phyloP scores from a whole-genome alignment of 169 alveolate genomes.

The Plasmodium inui region DNA sequence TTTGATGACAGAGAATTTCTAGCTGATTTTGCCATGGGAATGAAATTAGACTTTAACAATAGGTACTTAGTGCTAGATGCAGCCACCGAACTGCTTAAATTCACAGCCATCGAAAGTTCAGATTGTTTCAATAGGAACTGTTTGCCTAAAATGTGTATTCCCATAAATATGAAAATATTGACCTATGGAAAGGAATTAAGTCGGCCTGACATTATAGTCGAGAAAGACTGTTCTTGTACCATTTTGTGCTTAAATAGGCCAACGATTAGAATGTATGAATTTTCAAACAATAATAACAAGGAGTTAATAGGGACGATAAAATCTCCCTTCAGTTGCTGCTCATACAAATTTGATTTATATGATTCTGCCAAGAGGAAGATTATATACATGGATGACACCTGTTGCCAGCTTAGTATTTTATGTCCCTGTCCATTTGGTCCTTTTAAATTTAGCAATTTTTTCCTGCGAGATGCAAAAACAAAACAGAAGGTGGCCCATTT shows the following conservation, averaged over 20 bases:
- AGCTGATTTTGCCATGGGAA: constrained; percentile 44
- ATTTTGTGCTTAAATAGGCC: constrained; percentile 58
- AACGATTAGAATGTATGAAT: constrained; percentile 62
- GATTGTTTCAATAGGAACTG: constrained; percentile 47
- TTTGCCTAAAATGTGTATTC: constrained; percentile 68
- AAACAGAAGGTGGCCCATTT: constrained; percentile 52
- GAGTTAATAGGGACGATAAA: constrained; percentile 49
- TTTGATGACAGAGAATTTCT: constrained; percentile 70
- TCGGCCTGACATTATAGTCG: constrained; percentile 50
- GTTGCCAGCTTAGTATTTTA: constrained; percentile 58
- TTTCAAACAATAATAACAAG: constrained; percentile 69
- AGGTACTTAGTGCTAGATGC: constrained; percentile 46
- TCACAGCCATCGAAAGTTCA: constrained; percentile 45
- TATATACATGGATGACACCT: constrained; percentile 71
- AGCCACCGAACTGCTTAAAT: constrained; percentile 28
- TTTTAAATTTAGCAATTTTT: constrained; percentile 54
- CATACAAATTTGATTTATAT: constrained; percentile 60
- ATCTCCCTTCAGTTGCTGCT: constrained; percentile 62
- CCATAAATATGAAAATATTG: constrained; percentile 60
- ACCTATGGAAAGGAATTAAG: constrained; percentile 46
- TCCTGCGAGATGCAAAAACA: constrained; percentile 65
- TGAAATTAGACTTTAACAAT: constrained; percentile 51
- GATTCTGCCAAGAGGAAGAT: constrained; percentile 62
- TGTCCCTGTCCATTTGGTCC: constrained; percentile 63
- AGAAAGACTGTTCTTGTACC: constrained; percentile 66